Base-by-base conservation (phyloP, 441 rosid species). In the Populus hybrid region DNA sequence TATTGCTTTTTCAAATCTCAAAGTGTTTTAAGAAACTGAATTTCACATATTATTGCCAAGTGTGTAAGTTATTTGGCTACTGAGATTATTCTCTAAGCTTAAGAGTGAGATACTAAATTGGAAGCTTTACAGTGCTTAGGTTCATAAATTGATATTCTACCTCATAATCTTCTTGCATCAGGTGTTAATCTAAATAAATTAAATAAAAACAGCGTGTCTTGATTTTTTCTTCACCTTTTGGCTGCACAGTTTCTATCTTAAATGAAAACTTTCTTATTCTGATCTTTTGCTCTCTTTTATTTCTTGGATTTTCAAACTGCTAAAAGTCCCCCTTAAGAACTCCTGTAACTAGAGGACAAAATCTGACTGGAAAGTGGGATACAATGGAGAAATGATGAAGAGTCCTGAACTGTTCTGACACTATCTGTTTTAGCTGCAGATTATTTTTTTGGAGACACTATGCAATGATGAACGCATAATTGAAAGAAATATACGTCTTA, bases 401-500 rank as follows among this genome's bases (percentile, higher is more conserved):
- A 66, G 42, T 59, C 30, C 53, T 66, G n/a, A 78, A 67, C 30
- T 71, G 12, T 77, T 81, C 68, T 82, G 40, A 82, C 42, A 11
- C 30, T 21, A 74, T 61, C 30, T 70, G 50, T 24, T 84, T 72
- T 59, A 36, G 18, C 78, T 85, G 78, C 85, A 97, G 99, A 97
- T 97, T 83, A 97, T 97, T 72, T 97, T 97, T 86, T 86, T 97
- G 89, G 99, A 97, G 88, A 94, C 99, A 12, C 74, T 97, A 81
- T 97, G 99, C 93, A 94, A 97, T 74, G 99, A 97, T 78, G 86
- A 81, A 76, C 91, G 89, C 86, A 97, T 97, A 80, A 94, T 97
- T 84, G 99, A 94, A 88, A 92, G 99, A 78, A 94, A 97, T 79
- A 97, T 97, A 84, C 97, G 99, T 38, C 99, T 94, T 72, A 97